Percentiles rank a stretch among this genome's conserved stretches.
Conservation (phyloP, 345 rosid genomes). For the Brassica rapa region DNA sequence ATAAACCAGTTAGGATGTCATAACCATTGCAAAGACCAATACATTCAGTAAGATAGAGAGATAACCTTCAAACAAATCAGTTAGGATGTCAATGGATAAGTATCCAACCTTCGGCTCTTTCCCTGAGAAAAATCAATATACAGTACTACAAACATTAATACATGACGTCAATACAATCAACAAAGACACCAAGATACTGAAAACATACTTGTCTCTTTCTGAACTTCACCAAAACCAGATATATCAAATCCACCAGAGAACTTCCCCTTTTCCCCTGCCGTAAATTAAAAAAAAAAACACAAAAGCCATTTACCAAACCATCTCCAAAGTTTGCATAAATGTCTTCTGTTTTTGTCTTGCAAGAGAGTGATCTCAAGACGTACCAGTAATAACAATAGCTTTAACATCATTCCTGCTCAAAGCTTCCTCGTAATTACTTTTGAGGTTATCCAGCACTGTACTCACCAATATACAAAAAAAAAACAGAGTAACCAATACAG, state of each 20-base stretch:
- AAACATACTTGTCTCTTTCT: conserved; percentile 57
- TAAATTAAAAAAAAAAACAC: not conserved
- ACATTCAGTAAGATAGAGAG: not conserved
- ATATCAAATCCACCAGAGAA: conserved; percentile 99
- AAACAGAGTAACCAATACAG: not conserved
- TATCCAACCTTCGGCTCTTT: conserved; percentile 61
- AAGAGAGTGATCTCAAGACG: conserved; percentile 20
- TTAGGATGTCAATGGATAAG: conserved; percentile 61
- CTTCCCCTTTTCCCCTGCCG: conserved; percentile 79
- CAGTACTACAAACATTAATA: not conserved
- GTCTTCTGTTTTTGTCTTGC: not conserved
- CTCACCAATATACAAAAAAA: conserved; percentile 1
- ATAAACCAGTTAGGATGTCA: not conserved
- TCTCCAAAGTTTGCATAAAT: not conserved
- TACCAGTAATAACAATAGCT: conserved; percentile 92
- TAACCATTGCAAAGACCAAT: not conserved
- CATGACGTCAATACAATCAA: not conserved
- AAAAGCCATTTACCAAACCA: not conserved
- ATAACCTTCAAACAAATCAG: conserved; percentile 79
- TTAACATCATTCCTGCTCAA: conserved; percentile 80
- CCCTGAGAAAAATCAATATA: conserved; percentile 45
- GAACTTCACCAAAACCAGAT: conserved; percentile 63
- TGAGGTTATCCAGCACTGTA: conserved; percentile 74
- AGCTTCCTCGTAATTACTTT: conserved; percentile 72
- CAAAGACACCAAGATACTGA: not conserved